Evolutionary conservation across 2,329 filamentous ascomycete species (phyloP).

Genomic region (Helminthosporium solani): DNA sequence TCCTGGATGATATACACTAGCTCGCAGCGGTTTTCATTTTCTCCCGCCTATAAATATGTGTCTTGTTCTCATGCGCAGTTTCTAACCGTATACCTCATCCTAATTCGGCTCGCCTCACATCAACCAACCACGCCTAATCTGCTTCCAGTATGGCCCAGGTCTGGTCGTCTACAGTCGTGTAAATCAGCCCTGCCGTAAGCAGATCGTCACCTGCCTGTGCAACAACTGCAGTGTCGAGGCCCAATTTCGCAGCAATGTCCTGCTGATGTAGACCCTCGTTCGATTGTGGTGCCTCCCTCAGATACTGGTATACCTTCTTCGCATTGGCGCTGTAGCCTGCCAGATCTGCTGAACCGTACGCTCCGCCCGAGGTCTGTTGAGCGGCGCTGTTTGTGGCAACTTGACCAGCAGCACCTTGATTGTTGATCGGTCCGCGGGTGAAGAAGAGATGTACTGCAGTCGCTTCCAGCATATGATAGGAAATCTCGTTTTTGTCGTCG

Average conservation of each 20-base stretch:
- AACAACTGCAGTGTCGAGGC: conserved; percentile 69
- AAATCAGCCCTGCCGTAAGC: conserved; percentile 71
- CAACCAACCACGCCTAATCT: conserved; percentile 17
- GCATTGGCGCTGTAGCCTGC: conserved; percentile 55
- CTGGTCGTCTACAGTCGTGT: conserved; percentile 87
- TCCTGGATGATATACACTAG: not conserved
- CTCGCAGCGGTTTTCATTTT: not conserved
- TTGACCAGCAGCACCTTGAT: conserved; percentile 7
- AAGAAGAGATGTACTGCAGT: conserved; percentile 85
- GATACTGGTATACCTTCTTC: conserved; percentile 68
- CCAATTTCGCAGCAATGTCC: conserved; percentile 66
- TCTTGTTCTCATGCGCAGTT: no score
- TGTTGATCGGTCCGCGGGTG: conserved; percentile 63
- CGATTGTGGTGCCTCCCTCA: conserved; percentile 67
- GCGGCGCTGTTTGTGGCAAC: conserved; percentile 35
- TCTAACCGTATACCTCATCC: no score
- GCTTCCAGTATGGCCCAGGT: conserved; percentile 84
- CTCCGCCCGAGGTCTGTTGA: conserved; percentile 28
- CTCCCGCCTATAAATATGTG: not conserved
- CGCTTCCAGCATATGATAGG: conserved; percentile 87
- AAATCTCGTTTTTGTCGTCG: conserved; percentile 85
- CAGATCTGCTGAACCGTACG: conserved; percentile 36
- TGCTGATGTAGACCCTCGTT: conserved; percentile 85
- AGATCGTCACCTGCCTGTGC: conserved; percentile 80
- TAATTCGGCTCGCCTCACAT: no score